A percentile compares a stretch with the other conserved stretches of the same genome.
Evolutionary conservation across 106 monocot genomes (phyloP).

Genomic region (Acorus gramineus): DNA sequence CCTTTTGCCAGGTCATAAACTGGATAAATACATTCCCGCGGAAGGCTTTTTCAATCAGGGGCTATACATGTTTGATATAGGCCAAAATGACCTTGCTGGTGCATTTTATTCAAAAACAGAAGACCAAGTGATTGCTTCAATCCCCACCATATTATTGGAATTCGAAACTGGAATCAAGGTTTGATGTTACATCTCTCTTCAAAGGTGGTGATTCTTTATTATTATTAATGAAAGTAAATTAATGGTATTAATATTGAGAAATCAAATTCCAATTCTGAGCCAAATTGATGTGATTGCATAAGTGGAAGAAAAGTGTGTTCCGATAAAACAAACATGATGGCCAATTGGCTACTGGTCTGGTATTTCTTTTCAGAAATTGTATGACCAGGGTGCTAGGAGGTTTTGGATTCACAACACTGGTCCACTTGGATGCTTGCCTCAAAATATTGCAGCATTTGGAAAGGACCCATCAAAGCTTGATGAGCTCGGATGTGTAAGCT

Average conservation of each 20-base stretch:
- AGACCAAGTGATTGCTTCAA: conserved; percentile 75
- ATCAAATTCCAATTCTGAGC: too few species aligned
- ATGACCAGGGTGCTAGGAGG: conserved; percentile 80
- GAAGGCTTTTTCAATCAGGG: conserved; percentile 51
- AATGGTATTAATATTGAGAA: too few species aligned
- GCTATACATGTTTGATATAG: conserved; percentile 90
- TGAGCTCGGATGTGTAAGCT: conserved; percentile 59
- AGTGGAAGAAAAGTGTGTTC: too few species aligned
- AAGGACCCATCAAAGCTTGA: conserved; percentile 78
- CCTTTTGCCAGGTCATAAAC: conserved; percentile 41
- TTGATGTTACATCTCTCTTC: neutral
- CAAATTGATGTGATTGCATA: too few species aligned
- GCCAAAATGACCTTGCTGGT: conserved; percentile 92
- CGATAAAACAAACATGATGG: too few species aligned
- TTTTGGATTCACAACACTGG: conserved; percentile 96
- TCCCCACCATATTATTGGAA: conserved; percentile 69
- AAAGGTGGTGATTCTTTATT: neutral
- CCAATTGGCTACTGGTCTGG: neutral
- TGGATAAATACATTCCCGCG: conserved; percentile 58
- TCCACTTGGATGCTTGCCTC: conserved; percentile 83
- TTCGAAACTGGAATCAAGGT: conserved; percentile 86
- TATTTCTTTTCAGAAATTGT: conserved; percentile 42
- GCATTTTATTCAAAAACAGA: conserved; percentile 70
- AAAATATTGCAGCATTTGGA: conserved; percentile 58
- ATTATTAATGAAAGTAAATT: too few species aligned